Evolutionary conservation across 352 stramenopile species (phyloP), one percentile per base, ranked within the genome.

Genomic region (Aphanomyces stellatus): DNA sequence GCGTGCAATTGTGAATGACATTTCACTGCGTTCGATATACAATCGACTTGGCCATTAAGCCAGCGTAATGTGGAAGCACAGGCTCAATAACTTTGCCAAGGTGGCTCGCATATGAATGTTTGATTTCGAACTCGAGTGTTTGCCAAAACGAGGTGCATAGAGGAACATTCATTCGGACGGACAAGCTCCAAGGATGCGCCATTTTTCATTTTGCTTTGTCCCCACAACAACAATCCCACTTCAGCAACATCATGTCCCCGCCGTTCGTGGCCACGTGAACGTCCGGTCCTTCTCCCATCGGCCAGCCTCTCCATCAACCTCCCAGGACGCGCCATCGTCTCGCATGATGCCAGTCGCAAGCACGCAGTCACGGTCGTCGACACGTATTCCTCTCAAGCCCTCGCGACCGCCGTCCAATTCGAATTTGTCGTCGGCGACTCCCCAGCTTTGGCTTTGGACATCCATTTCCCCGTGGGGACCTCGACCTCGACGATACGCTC

Each of bases 301-400:
- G 11, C 30, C n/a, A 30, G 49, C 4, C 49, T 57, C 49, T 19
- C 7, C 49, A 34, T 30, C 11, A 6, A 8, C 49, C 25, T 57
- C 11, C 49, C 49, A 15, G 49, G 49, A 7, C 49, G 25, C 49
- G 1, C 30, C 11, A n/a, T 57, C 11, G 22, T 57, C 8, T 40
- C 25, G 22, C 33, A 57, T 24, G 30, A 57, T 30, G 19, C 49
- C 10, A 34, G 17, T 15, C 49, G 30, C 25, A 37, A 40, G 17
- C 6, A 57, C n/a, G 27, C 60, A 17, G 60, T 41, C 22, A 51
- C 48, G 3, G 60, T 67, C 30, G 43, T 67, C 19, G 10, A 57
- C 15, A 59, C 40, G 19, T 42, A 19, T 11, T 57, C 48, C 3
- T 59, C 60, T 3, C 11, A 8, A 11, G 60, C 34, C 2, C 24